Conservation (phyloP, 192 early-diverging fungal species). For the Coemansia asiatica region DNA sequence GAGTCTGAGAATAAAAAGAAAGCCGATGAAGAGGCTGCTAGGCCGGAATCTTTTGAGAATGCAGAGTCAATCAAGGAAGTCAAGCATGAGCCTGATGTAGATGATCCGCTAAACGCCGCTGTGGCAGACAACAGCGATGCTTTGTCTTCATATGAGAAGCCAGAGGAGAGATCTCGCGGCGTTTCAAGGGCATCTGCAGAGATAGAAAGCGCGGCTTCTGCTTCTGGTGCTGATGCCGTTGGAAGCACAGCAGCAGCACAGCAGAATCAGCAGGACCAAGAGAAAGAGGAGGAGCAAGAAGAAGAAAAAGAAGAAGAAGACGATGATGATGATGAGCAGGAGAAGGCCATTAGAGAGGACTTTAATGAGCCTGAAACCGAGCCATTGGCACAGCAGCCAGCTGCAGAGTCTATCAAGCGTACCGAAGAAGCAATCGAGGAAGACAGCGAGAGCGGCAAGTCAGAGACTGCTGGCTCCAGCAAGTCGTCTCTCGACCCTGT, state of each 20-base stretch:
- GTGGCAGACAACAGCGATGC: neutral
- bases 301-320: neutral
- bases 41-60: neutral
- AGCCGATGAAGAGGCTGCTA: neutral
- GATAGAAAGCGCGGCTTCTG: neutral
- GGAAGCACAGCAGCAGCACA: neutral
- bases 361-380: neutral
- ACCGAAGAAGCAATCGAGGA: neutral
- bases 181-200: neutral
- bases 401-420: neutral
- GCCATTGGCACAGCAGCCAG: neutral
- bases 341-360: neutral
- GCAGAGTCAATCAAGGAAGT: neutral
- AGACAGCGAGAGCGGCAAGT: constrained; percentile 10
- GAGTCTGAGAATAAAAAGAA: constrained; percentile 2
- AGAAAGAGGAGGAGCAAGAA: no score
- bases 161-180: neutral
- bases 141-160: neutral
- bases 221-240: neutral
- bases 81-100: neutral
- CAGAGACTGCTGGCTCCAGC: constrained; percentile 7
- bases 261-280: no score
- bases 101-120: neutral
- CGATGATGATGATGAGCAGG: neutral
- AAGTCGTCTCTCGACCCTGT: constrained; percentile 33